Base-by-base conservation (phyloP, 1,139 yeast genomes). In the Eremothecium coryli region DNA sequence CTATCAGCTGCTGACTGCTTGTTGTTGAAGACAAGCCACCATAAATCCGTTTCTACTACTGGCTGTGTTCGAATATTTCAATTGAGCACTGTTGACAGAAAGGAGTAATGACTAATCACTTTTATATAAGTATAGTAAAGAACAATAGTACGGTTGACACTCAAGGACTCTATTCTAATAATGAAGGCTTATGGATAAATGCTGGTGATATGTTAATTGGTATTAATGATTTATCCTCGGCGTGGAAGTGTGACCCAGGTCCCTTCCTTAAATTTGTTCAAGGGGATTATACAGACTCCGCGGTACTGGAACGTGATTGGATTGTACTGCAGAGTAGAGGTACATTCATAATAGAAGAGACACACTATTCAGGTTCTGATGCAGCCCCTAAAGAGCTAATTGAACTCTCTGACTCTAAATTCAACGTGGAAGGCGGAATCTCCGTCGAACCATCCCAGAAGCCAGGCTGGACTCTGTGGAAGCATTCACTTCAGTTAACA, bases 261-360 rank as follows among this genome's bases (percentile, higher is more conserved):
- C 22, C 30, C n/a, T 27, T 27, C 14, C 22, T 6, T n/a, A 11
- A 4, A n/a, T 27, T 27, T 18, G 14, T 18, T n/a, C n/a, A 11
- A n/a, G 30, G 13, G 10, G 22, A 17, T 11, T 27, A 27, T 14
- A 22, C 20, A 11, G n/a, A n/a, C n/a, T 11, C n/a, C 20, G 22
- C n/a, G n/a, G 30, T 27, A 4, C n/a, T 27, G 11, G n/a, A 16
- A 9, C n/a, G 30, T 9, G 30, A 27, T 14, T 27, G 30, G 30
- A 4, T 18, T 9, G 30, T 27, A 4, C n/a, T 27, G 12, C 4
- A 18, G 13, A 13, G 28, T 16, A 11, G 22, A 9, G 30, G 30
- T 11, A 15, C 22, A 10, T 20, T 20, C 7, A n/a, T 16, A 11
- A n/a, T 27, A n/a, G 30, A 27, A 15, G 30, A 27, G 7, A 27